phyloP scores from a whole-genome alignment of 2,329 filamentous ascomycete species.

The Dothistroma pini region DNA sequence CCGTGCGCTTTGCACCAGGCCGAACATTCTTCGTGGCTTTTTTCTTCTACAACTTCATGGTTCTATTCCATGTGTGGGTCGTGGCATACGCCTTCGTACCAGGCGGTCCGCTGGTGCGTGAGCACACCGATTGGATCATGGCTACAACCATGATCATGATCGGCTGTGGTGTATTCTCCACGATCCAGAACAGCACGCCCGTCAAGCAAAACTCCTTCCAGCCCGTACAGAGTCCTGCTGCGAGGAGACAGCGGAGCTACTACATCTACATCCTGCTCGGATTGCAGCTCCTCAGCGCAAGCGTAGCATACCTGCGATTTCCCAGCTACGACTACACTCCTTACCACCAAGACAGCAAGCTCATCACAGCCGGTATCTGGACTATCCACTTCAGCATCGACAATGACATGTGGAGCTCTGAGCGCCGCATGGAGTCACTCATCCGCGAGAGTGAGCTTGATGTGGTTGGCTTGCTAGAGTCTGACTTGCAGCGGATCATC shows the following conservation, averaged over 20 bases:
- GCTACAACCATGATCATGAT: slow-evolving; percentile 77
- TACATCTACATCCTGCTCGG: slow-evolving; percentile 68
- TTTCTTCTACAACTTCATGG: slow-evolving; percentile 85
- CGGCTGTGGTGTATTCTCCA: slow-evolving; percentile 77
- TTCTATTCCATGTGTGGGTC: slow-evolving; percentile 98
- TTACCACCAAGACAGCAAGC: slow-evolving; percentile 81
- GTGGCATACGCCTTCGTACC: slow-evolving; percentile 98
- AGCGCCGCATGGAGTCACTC: slow-evolving; percentile 76
- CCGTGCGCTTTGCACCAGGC: slow-evolving; percentile 71
- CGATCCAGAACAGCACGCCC: slow-evolving; percentile 45
- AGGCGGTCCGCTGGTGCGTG: slow-evolving; percentile 84
- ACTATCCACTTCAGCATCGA: slow-evolving; percentile 97
- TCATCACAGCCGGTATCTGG: slow-evolving; percentile 95
- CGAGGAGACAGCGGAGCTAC: slow-evolving; percentile 58
- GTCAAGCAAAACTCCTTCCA: slow-evolving; percentile 37
- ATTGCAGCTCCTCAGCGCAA: slow-evolving; percentile 75
- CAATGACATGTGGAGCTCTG: slow-evolving; percentile 98
- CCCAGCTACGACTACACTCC: slow-evolving; percentile 88
- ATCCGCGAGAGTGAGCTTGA: slow-evolving; percentile 86
- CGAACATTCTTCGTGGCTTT: slow-evolving; percentile 84
- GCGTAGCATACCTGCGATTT: slow-evolving; percentile 83
- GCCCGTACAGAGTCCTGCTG: slow-evolving; percentile 43
- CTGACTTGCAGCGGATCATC: slow-evolving; percentile 93
- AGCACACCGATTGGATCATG: slow-evolving; percentile 97
- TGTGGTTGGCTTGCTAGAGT: slow-evolving; percentile 89